Conservation (phyloP, 1,284 basidiomycete species). For the Boletus albobrunnescens region DNA sequence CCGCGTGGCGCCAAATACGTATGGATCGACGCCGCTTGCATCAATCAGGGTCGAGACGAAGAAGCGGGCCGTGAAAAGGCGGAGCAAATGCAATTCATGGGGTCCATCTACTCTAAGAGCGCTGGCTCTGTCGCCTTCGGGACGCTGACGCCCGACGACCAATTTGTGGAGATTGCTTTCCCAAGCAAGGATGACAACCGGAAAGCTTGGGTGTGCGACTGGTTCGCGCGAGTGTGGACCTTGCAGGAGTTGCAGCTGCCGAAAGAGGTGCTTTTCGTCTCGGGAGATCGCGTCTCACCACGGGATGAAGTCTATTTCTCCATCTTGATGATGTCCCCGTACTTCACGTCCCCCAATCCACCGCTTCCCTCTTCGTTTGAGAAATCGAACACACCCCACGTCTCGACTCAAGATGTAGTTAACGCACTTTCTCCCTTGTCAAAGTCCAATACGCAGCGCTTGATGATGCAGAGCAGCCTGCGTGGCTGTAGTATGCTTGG, state of each 20-base stretch:
- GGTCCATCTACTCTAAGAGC: constrained; percentile 1
- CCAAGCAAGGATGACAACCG: not conserved
- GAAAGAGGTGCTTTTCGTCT: not conserved
- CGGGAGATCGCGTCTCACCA: not conserved
- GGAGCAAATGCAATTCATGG: constrained; percentile 2
- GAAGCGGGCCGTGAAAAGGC: not conserved
- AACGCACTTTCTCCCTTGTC: constrained; percentile 2
- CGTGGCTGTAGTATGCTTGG: constrained; percentile 2
- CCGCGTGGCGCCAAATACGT: not conserved
- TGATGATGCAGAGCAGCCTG: constrained; percentile 2
- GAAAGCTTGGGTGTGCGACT: constrained; percentile 6
- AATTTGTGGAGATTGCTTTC: not conserved
- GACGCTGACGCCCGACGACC: not conserved
- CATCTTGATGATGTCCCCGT: constrained; percentile 4
- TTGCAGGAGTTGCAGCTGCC: constrained; percentile 6
- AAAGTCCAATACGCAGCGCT: not conserved
- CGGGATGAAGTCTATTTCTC: not conserved
- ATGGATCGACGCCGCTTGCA: constrained; percentile 6
- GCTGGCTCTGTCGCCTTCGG: constrained; percentile 6
- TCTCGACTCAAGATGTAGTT: constrained; percentile 4
- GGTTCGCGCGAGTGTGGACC: constrained; percentile 8
- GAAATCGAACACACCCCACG: not conserved
- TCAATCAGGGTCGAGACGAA: not conserved
- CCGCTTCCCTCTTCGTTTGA: not conserved
- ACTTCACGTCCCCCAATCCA: not conserved